Base-by-base conservation (phyloP, 169 alveolate species). In the Eimeria acervulina region DNA sequence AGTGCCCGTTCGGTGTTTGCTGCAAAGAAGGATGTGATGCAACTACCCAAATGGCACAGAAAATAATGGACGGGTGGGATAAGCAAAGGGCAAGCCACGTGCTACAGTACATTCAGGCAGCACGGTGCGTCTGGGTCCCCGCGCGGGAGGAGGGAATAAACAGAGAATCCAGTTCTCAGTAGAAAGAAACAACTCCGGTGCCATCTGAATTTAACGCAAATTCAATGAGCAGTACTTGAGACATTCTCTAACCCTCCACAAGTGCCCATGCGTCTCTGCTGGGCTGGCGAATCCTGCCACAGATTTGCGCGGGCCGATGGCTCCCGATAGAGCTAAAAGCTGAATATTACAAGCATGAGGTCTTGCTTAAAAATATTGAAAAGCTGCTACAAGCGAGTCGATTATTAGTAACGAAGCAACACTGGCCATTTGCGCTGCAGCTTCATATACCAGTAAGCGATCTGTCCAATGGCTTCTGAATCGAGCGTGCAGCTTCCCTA, bases 381-480 rank as follows among this genome's bases (percentile, higher is more conserved):
- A 63, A n/a, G 36, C 19, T 15, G 74, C 6, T 7, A 26, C 0
- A 0, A 0, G 0, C 6, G 74, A 63, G 74, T 63, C 5, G 74
- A 0, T 63, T 63, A 26, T 0, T n/a, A 15, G 19, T 7, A 63
- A n/a, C 33, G 13, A 63, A n/a, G 74, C 74, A 63, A 2, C 38
- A 59, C n/a, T 21, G 26, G 21, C 1, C 28, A 21, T 59, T 21
- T 10, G 15, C 7, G 26, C 28, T 59, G 28, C 74, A 63, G 5
- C 74, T 26, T n/a, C 19, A 59, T 0, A 33, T 63, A 36, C 26
- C 38, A 63, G 38, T 6, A 6, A 63, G 38, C 74, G 74, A 63
- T 63, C 74, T 33, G 74, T 63, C 74, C 74, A 63, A 21, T 63
- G 74, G 74, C 74, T 63, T 63, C 74, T n/a, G 74, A n/a, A 63